A percentile compares a stretch with the other conserved stretches of the same genome.
Evolutionary conservation across 106 monocot genomes (phyloP).

Genomic region (Dioscorea zingiberensis): DNA sequence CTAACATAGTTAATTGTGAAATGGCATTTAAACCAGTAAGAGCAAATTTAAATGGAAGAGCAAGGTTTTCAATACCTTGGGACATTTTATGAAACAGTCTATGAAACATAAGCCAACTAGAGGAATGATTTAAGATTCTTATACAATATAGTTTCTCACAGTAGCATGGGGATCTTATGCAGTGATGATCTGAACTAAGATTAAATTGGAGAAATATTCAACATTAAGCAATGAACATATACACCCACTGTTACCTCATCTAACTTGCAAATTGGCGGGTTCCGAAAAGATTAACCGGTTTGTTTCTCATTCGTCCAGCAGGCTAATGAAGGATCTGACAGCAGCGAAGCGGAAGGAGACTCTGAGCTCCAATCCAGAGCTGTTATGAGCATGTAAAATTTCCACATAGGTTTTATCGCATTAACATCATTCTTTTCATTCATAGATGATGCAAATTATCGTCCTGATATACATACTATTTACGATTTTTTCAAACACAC

Average conservation of each 20-base stretch:
- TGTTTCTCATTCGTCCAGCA: slow-evolving; percentile 11
- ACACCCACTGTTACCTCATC: not conserved
- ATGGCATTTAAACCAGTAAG: not conserved
- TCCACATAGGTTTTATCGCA: not conserved
- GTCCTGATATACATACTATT: not conserved
- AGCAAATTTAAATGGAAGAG: no score
- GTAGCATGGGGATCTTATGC: no score
- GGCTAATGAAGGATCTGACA: slow-evolving; percentile 37
- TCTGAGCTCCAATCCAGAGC: slow-evolving; percentile 45
- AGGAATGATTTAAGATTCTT: no score
- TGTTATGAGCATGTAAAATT: slow-evolving; percentile 57
- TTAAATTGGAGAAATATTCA: not conserved
- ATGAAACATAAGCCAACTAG: no score
- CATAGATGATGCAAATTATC: not conserved
- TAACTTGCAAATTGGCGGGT: no score
- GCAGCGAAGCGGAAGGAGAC: slow-evolving; percentile 41
- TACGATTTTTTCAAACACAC: slow-evolving; percentile 5
- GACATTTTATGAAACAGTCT: no score
- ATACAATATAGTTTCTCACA: no score
- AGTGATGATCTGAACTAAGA: not conserved
- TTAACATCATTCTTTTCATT: not conserved
- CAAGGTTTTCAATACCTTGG: no score
- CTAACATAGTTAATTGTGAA: not conserved
- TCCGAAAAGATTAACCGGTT: no score
- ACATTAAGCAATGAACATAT: slow-evolving; percentile 3